These are phyloP conservation scores for Talaromyces sp. DNA, from an alignment of 2,329 filamentous ascomycete genomes.

Conservation along the genomic window DNA sequence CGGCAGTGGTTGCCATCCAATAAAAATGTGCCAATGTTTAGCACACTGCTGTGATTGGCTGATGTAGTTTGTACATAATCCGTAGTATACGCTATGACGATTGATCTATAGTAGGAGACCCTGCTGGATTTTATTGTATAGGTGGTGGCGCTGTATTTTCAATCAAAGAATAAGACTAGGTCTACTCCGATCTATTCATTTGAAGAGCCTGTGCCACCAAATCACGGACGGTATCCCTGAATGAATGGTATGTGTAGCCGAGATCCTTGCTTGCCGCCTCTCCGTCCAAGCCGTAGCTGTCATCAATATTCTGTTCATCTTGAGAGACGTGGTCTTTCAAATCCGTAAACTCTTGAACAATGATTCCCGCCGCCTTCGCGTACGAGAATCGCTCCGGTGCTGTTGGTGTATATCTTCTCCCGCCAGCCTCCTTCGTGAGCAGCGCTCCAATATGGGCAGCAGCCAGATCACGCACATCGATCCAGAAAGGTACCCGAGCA, in stretches of 20 bases:
- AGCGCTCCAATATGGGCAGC: conserved; percentile 44
- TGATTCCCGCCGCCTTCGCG: conserved; percentile 40
- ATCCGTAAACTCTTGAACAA: conserved; percentile 34
- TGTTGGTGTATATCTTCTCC: conserved; percentile 35
- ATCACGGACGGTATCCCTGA: conserved; percentile 17
- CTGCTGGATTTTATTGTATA: too few relatives aligned
- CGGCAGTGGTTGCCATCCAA: neutral
- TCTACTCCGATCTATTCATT: conserved; percentile 1
- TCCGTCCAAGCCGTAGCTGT: conserved; percentile 9
- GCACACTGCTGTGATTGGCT: neutral
- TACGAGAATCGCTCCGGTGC: conserved; percentile 46
- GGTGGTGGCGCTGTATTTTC: neutral
- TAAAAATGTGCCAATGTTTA: neutral
- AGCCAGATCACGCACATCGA: conserved; percentile 48
- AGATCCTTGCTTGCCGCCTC: conserved; percentile 11
- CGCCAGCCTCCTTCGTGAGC: conserved; percentile 25
- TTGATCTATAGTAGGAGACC: neutral
- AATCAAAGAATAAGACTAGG: neutral
- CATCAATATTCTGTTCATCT: conserved; percentile 21
- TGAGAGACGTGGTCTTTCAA: conserved; percentile 23
- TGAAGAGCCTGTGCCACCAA: conserved; percentile 15
- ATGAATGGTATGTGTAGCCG: conserved; percentile 23
- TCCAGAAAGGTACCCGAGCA: conserved; percentile 29
- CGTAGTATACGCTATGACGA: neutral
- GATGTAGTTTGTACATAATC: neutral